Evolutionary conservation across 2,329 filamentous ascomycete species (phyloP).

Genomic region (Aspergillus fumigatiaffinis): DNA sequence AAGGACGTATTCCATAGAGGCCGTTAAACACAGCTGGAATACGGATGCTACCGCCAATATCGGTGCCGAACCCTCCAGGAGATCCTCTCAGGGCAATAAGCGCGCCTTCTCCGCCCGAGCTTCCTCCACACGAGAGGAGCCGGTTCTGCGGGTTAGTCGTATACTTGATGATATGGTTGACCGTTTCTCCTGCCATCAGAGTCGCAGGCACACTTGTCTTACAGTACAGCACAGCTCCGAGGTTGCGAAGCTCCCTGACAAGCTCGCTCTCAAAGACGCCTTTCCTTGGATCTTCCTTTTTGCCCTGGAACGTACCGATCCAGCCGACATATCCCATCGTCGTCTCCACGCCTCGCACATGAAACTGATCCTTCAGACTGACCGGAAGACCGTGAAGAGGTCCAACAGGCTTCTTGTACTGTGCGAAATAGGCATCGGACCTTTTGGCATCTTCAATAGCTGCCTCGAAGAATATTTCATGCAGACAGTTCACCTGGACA

Average conservation of each 20-base stretch:
- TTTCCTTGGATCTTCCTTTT: constrained; percentile 49
- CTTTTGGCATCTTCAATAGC: constrained; percentile 48
- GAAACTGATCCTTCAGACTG: constrained; percentile 50
- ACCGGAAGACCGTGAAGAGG: constrained; percentile 62
- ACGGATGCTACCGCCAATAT: constrained; percentile 55
- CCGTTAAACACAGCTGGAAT: constrained; percentile 60
- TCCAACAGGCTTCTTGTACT: constrained; percentile 47
- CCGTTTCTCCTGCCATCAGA: constrained; percentile 55
- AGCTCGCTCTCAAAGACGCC: constrained; percentile 55
- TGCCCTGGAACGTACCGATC: constrained; percentile 58
- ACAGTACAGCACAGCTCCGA: constrained; percentile 54
- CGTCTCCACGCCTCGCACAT: constrained; percentile 48
- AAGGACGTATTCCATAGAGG: constrained; percentile 55
- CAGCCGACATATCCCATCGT: constrained; percentile 65
- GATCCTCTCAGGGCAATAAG: constrained; percentile 53
- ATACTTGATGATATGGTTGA: constrained; percentile 59
- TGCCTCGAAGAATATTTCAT: constrained; percentile 53
- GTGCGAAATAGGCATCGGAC: constrained; percentile 46
- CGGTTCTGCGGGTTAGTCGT: constrained; percentile 57
- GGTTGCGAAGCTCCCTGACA: constrained; percentile 50
- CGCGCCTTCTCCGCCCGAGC: constrained; percentile 57
- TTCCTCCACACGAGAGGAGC: constrained; percentile 52
- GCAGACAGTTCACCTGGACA: constrained; percentile 45
- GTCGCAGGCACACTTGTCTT: constrained; percentile 56
- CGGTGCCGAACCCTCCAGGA: constrained; percentile 56